Evolutionary conservation across 352 stramenopile genomes (phyloP), one percentile per base, ranked within the genome.

Genomic region (Globisporangium ultimum): DNA sequence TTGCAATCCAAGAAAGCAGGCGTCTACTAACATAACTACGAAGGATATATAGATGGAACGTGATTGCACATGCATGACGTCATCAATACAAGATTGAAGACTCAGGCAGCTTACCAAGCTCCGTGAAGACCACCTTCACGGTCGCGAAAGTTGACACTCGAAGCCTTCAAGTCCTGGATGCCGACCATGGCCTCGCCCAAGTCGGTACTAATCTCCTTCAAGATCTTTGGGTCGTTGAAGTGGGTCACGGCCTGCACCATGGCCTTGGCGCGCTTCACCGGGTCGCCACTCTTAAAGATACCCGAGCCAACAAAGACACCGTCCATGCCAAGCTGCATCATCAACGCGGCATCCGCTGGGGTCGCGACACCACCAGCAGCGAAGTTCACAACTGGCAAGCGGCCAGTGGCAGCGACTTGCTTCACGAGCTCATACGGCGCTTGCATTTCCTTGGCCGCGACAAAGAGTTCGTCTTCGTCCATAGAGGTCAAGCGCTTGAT

Each of bases 271-370:
- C 97, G 85, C 67, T 97, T 96, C 52, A 83, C 93, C 14, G 97
- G 95, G 74, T 99, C 91, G 18, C 85, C 87, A 55, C 82, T 97
- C 83, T 99, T 99, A 84, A 99, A 99, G 65, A 99, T 99, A 49
- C 97, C 97, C 56, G 84, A 97, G 48, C 97, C 97, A 15, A 99
- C 97, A 64, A 99, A 99, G 24, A 99, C 97, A 59, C 97, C 97
- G 77, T 99, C 97, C 83, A 98, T 97, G 60, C 97, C 97, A 12
- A 99, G 84, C 81, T 99, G 97, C 96, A 99, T 99, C 96, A 99
- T 99, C 14, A 99, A 77, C 34, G 97, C 97, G 38, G 97, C 97
- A 68, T 99, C 97, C 11, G 96, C 96, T 15, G 97, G 97, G 20
- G 97, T 99, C 14, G 97, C 97, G n/a, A 99, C 94, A 60, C 97